Conservation (phyloP, 2,329 filamentous ascomycete species). For the Calonectria pteridis region DNA sequence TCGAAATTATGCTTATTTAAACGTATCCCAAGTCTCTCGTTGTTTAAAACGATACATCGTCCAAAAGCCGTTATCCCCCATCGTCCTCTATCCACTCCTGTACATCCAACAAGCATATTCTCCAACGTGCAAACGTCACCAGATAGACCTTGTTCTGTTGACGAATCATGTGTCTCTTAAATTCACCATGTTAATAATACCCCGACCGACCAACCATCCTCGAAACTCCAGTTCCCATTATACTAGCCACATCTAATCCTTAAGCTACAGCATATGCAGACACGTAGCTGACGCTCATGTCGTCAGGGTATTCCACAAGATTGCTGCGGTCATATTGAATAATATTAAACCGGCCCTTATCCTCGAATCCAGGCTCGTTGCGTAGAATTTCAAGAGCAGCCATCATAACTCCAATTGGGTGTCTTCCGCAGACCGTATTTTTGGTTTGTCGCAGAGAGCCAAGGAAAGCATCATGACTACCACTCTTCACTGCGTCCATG, state of each 20-base stretch:
- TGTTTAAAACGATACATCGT: not conserved
- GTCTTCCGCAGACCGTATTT: slow-evolving; percentile 94
- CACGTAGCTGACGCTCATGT: slow-evolving; percentile 95
- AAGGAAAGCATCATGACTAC: slow-evolving; percentile 78
- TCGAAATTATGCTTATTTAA: not conserved
- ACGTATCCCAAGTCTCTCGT: not conserved
- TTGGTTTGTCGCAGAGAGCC: slow-evolving; percentile 76
- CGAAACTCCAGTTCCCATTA: not conserved
- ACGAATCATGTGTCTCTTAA: not conserved
- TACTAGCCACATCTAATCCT: not conserved
- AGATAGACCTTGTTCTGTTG: not conserved
- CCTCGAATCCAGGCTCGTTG: slow-evolving; percentile 49
- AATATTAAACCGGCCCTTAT: slow-evolving; percentile 76
- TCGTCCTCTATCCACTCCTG: not conserved
- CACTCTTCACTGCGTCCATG: slow-evolving; percentile 87
- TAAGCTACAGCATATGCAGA: slow-evolving; percentile 87
- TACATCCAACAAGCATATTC: not conserved
- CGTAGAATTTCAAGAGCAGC: slow-evolving; percentile 80
- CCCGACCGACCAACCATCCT: not conserved
- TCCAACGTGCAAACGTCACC: slow-evolving; percentile 1
- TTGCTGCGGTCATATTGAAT: slow-evolving; percentile 90
- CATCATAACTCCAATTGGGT: slow-evolving; percentile 95
- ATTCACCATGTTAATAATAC: not conserved
- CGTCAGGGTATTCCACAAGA: slow-evolving; percentile 73
- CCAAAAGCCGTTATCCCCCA: not conserved